These are phyloP conservation scores for Hymenoscyphus linearis DNA, from an alignment of 2,329 filamentous ascomycete genomes.

Conservation along the genomic window DNA sequence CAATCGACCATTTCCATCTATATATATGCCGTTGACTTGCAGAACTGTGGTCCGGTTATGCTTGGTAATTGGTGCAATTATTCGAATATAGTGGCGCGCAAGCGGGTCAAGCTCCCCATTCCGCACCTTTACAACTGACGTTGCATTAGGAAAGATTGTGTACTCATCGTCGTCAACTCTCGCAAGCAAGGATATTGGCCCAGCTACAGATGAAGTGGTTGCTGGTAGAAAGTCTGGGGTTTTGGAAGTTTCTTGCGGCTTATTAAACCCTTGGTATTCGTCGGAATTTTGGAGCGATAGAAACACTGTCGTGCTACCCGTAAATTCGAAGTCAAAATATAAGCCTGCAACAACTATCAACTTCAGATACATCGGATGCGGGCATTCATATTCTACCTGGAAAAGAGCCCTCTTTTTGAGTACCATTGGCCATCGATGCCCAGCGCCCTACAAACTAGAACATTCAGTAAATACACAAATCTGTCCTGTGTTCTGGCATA, in stretches of 20 bases:
- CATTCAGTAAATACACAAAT: not conserved
- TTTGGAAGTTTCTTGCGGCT: not conserved
- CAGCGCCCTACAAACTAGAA: conserved; percentile 27
- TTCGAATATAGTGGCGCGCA: conserved; percentile 19
- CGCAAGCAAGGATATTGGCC: conserved; percentile 24
- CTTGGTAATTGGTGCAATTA: conserved; percentile 26
- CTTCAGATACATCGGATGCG: not conserved
- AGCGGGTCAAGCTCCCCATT: conserved; percentile 14
- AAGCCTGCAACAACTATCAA: conserved; percentile 13
- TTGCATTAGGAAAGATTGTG: conserved; percentile 23
- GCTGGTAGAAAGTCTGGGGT: conserved; percentile 11
- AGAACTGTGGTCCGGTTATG: conserved; percentile 17
- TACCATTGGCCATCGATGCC: conserved; percentile 16
- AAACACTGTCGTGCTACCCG: conserved; percentile 18
- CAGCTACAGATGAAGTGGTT: conserved; percentile 15
- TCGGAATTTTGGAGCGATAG: conserved; percentile 20
- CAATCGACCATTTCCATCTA: conserved; percentile 21
- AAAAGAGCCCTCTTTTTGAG: conserved; percentile 24
- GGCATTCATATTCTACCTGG: conserved; percentile 14
- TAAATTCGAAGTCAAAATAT: conserved; percentile 25
- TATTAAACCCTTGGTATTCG: not conserved
- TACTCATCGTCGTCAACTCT: conserved; percentile 27
- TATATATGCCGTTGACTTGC: conserved; percentile 25
- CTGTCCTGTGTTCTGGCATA: conserved; percentile 1
- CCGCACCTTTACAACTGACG: conserved; percentile 17